A percentile compares a stretch with the other conserved stretches of the same genome.
Conservation (phyloP, 805 yeast genomes). For the Metschnikowia chrysomelidarum region DNA sequence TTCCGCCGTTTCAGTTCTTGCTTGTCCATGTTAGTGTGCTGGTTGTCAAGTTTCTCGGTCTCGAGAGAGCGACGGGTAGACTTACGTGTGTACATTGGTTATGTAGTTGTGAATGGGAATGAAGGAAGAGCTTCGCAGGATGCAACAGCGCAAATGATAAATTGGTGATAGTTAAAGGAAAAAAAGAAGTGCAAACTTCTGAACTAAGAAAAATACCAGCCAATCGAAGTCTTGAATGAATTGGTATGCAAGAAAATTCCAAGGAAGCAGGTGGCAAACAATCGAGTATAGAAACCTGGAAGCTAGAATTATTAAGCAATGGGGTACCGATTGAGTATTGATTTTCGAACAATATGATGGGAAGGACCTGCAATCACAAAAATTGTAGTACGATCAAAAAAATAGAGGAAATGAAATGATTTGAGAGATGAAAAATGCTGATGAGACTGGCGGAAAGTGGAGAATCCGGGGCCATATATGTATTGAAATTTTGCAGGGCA, state of each 20-base stretch:
- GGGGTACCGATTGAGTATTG: too few species aligned
- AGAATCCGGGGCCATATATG: constrained; percentile 6
- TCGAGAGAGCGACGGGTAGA: constrained; percentile 28
- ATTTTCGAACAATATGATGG: too few species aligned
- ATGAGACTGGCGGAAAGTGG: too few species aligned
- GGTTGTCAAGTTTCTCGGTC: constrained; percentile 20
- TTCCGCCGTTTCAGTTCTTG: constrained; percentile 6
- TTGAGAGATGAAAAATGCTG: too few species aligned
- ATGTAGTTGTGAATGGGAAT: neutral
- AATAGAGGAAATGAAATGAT: constrained; percentile 2
- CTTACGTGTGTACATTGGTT: constrained; percentile 28
- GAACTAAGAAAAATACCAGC: constrained; percentile 10
- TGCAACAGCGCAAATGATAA: too few species aligned
- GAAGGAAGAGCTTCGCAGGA: too few species aligned
- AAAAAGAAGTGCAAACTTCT: neutral
- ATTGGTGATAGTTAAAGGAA: neutral
- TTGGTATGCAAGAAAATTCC: too few species aligned
- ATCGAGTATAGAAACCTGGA: too few species aligned
- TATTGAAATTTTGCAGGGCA: constrained; percentile 7
- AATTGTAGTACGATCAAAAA: constrained; percentile 4
- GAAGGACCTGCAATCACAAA: too few species aligned
- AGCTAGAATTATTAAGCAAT: too few species aligned
- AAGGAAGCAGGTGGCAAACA: too few species aligned
- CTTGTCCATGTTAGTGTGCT: constrained; percentile 12
- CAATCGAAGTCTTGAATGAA: too few species aligned